Evolutionary conservation across 495 filamentous ascomycete species (phyloP), one percentile per base, ranked within the genome.

Genomic region (Aspergillus sclerotioniger): DNA sequence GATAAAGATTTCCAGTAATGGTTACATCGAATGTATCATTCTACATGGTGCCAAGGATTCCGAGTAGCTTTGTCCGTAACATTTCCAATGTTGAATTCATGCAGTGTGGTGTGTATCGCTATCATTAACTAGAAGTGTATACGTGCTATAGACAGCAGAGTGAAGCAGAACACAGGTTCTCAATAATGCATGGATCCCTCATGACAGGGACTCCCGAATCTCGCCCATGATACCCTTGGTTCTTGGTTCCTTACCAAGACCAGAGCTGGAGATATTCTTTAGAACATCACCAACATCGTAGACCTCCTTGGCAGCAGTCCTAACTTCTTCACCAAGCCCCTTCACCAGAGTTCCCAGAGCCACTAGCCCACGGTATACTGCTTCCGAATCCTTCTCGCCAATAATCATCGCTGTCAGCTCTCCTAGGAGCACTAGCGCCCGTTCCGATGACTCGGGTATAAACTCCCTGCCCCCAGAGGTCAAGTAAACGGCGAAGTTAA

Each of bases 401-500:
- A 71, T 67, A 3, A 95, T 63, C 3, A 92, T 82, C 50, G 78
- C 76, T 20, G 75, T 79, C 3, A 96, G 71, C 31, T 87, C 80
- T 21, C 86, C 84, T 3, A 90, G 74, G 10, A 90, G 74, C 10
- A 77, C 73, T 35, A 89, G 62, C 4, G 79, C 85, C 13, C 76
- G 75, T 53, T 90, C 84, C 0, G 80, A 74, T 6, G 81, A 80
- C 54, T 78, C 75, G 10, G 74, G 68, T 1, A 67, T 59, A 0
- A 63, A 57, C 17, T 56, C 66, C 45, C 71, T 65, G 33, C 63
- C 70, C 7, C 74, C 67, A 0, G 71, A 70, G 5, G 80, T 79
- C 13, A 85, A 68, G 31, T 87, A 80, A 19, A 89, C 87, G 3
- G 89, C 83, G 72, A 88, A 91, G 73, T 99, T 98, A 66, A 98